Evolutionary conservation across 495 filamentous ascomycete species (phyloP).

Genomic region (Podospora tetraspora): DNA sequence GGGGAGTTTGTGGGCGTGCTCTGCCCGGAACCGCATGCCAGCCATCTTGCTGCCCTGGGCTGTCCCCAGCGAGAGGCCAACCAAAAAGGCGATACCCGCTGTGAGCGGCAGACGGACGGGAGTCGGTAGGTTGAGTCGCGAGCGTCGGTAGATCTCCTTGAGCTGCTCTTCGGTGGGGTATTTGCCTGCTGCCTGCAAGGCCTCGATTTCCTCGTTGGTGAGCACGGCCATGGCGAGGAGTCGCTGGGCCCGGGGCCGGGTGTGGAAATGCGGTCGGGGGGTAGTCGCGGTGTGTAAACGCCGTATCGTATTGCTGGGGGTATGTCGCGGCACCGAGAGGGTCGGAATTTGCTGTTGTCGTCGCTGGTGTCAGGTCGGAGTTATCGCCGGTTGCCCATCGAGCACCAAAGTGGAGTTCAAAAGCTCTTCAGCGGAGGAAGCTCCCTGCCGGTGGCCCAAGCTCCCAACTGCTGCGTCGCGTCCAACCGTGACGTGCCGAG

Average conservation of each 20-base stretch:
- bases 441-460: slow-evolving; percentile 19
- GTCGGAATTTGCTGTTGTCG: neutral
- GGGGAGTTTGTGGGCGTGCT: slow-evolving; percentile 90
- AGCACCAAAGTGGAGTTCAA: neutral
- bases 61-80: slow-evolving; percentile 65
- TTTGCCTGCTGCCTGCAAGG: slow-evolving; percentile 7
- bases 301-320: neutral
- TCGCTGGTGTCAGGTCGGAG: neutral
- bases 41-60: slow-evolving; percentile 66
- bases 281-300: neutral
- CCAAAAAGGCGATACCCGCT: slow-evolving; percentile 51
- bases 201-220: slow-evolving; percentile 11
- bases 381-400: neutral
- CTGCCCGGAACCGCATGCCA: slow-evolving; percentile 76
- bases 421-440: neutral
- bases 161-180: slow-evolving; percentile 13
- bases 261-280: neutral
- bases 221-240: neutral
- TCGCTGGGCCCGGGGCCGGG: neutral
- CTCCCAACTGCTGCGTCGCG: slow-evolving; percentile 11
- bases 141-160: slow-evolving; percentile 26
- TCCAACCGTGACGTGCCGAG: neutral
- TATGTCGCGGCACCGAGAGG: neutral
- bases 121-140: slow-evolving; percentile 57
- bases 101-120: slow-evolving; percentile 59